A percentile compares a stretch with the other conserved stretches of the same genome.
Conservation (phyloP, 345 rosid genomes). For the Mallotus nudiflorus region DNA sequence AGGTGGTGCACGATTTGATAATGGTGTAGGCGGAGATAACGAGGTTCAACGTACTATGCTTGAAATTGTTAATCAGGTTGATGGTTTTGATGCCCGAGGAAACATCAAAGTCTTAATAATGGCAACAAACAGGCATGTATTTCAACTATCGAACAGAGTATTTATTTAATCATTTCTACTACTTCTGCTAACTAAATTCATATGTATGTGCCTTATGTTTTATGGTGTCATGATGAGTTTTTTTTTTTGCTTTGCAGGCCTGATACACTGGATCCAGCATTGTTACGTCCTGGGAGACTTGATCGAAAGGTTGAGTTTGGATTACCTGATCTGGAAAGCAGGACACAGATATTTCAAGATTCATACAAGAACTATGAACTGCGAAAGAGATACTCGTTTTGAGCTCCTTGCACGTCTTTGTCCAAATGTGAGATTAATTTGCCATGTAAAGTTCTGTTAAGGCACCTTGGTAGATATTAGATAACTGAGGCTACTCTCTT, state of each 20-base stretch:
- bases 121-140: constrained; percentile 90
- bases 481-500: neutral
- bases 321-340: constrained; percentile 87
- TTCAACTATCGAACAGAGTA: too few species aligned
- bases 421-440: constrained; percentile 45
- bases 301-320: constrained; percentile 98
- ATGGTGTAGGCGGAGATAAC: constrained; percentile 80
- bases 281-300: constrained; percentile 86
- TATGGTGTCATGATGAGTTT: neutral
- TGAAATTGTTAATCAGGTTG: constrained; percentile 86
- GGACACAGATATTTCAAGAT: constrained; percentile 93
- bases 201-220: neutral
- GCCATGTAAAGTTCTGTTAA: neutral
- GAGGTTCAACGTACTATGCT: constrained; percentile 89
- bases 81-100: constrained; percentile 92
- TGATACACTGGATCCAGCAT: constrained; percentile 91
- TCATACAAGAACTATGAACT: constrained; percentile 91
- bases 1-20: constrained; percentile 85
- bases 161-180: neutral
- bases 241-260: constrained; percentile 58
- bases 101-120: constrained; percentile 99
- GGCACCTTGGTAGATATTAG: neutral
- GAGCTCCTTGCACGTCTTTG: constrained; percentile 94
- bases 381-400: constrained; percentile 86
- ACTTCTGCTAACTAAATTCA: neutral